Evolutionary conservation across 257 asterid species (phyloP).

Genomic region (Solanum chiquidenum): DNA sequence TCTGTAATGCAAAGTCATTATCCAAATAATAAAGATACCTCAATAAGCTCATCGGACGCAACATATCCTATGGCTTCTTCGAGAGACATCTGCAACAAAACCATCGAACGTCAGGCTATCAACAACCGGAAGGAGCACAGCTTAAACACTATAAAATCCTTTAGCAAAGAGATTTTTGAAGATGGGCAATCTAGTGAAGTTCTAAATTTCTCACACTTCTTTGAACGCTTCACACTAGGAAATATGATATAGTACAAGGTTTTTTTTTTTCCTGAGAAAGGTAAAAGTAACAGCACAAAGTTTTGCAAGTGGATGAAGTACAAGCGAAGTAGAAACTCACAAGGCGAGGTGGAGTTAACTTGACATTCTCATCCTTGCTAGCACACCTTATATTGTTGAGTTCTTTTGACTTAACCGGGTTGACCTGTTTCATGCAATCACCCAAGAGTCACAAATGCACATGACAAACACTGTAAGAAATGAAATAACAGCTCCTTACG

Average conservation of each 20-base stretch:
- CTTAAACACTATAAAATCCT: background rate
- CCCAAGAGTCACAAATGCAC: constrained; percentile 3
- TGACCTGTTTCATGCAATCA: constrained; percentile 43
- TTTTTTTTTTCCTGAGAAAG: background rate
- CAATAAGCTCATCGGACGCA: constrained; percentile 94
- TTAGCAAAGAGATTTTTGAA: background rate
- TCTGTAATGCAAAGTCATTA: background rate
- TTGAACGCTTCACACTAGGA: background rate
- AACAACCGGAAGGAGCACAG: background rate
- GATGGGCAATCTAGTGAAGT: background rate
- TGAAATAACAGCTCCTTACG: constrained; percentile 34
- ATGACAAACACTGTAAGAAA: background rate
- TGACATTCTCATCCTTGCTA: constrained; percentile 84
- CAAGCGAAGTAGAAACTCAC: constrained; percentile 30
- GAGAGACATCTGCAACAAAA: constrained; percentile 59
- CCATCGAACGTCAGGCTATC: background rate
- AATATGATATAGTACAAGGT: background rate
- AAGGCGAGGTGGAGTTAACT: constrained; percentile 92
- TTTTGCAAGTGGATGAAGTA: background rate
- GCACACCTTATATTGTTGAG: constrained; percentile 78
- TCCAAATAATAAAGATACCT: constrained; percentile 30
- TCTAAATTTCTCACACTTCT: background rate
- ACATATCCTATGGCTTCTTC: constrained; percentile 99
- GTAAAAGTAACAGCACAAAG: background rate
- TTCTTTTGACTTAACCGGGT: constrained; percentile 84